phyloP scores from a whole-genome alignment of 2,329 filamentous ascomycete species.

The Zelopaecilomyces penicillatus region DNA sequence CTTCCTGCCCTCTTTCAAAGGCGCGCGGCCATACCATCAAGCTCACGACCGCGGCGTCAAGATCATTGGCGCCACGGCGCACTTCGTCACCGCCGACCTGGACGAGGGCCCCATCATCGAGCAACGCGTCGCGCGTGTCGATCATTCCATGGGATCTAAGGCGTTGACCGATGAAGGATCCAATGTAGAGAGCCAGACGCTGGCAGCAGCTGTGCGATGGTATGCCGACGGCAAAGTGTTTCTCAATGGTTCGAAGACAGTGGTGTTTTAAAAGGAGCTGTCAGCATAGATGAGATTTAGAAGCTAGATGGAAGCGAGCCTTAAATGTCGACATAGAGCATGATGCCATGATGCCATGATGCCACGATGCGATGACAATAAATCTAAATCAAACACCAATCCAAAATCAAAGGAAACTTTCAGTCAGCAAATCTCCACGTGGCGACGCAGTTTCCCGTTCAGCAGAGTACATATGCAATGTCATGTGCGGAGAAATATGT shows the following conservation, averaged over 20 bases:
- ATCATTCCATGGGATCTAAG: conserved; percentile 68
- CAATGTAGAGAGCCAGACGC: conserved; percentile 75
- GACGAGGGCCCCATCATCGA: conserved; percentile 86
- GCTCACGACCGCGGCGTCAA: conserved; percentile 80
- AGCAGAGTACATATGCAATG: too few species aligned
- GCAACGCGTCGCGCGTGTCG: conserved; percentile 69
- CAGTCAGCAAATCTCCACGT: too few species aligned
- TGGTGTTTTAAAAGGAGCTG: conserved; percentile 51
- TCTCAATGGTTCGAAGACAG: conserved; percentile 70
- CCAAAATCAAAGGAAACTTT: too few species aligned
- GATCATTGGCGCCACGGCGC: conserved; percentile 78
- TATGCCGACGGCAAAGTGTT: conserved; percentile 72
- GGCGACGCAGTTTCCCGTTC: too few species aligned
- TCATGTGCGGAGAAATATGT: too few species aligned
- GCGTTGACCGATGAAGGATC: conserved; percentile 71
- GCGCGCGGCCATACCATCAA: conserved; percentile 81
- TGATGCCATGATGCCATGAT: too few species aligned
- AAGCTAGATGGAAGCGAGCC: too few species aligned
- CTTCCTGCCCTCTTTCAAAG: conserved; percentile 82
- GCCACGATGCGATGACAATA: too few species aligned
- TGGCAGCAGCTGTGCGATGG: conserved; percentile 77
- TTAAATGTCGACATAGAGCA: too few species aligned
- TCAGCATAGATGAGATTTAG: too few species aligned
- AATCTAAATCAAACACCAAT: too few species aligned
- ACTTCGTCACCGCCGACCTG: conserved; percentile 77